A percentile compares a stretch with the other conserved stretches of the same genome.
Evolutionary conservation across 345 rosid genomes (phyloP).

Genomic region (Hypericum perforatum): DNA sequence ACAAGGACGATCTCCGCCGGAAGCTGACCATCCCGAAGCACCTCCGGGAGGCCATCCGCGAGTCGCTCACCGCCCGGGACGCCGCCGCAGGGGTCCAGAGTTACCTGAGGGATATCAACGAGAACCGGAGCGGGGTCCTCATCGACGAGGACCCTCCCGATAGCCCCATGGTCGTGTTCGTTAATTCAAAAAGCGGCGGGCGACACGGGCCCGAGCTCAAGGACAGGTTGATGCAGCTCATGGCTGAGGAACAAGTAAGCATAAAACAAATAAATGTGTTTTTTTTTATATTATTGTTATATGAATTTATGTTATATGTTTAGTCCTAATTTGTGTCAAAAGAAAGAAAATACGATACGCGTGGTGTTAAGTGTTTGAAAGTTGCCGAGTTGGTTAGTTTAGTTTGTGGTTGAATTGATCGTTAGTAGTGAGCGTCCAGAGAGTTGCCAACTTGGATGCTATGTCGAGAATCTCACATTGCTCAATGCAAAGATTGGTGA

Average conservation of each 20-base stretch:
- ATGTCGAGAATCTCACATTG: no score
- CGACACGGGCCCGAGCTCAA: conserved; percentile 68
- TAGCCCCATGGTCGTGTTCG: conserved; percentile 68
- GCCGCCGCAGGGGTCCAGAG: conserved; percentile 20
- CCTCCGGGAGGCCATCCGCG: conserved; percentile 53
- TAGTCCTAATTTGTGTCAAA: no score
- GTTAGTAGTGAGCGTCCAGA: no score
- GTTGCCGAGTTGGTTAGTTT: no score
- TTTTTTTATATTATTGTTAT: neutral
- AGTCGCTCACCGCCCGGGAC: conserved; percentile 45
- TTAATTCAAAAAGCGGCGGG: conserved; percentile 81
- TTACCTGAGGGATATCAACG: neutral
- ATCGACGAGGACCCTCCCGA: conserved; percentile 32
- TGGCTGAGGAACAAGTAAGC: conserved; percentile 65
- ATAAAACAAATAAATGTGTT: neutral
- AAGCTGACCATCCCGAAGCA: conserved; percentile 57
- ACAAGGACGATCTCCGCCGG: conserved; percentile 52
- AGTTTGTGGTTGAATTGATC: no score
- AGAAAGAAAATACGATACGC: no score
- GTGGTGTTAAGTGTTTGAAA: no score
- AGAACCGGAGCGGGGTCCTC: neutral
- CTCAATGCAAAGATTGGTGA: no score
- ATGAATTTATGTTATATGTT: neutral
- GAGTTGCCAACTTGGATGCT: no score
- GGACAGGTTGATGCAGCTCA: conserved; percentile 56